These are phyloP conservation scores for Ceratobasidium sp. DNA, from an alignment of 1,284 basidiomycete species.

Conservation along the genomic window DNA sequence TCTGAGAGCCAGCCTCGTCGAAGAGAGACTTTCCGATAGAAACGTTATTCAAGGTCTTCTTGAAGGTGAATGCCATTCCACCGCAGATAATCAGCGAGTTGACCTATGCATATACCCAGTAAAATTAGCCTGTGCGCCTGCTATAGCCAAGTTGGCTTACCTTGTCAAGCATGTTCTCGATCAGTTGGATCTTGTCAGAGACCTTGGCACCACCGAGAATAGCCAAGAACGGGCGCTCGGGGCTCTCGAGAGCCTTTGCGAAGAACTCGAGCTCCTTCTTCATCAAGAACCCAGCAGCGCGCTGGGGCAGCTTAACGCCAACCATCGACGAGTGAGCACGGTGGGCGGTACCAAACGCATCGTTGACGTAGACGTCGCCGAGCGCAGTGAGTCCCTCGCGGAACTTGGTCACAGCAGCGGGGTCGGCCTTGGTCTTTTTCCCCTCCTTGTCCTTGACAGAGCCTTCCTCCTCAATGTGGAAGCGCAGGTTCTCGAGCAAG, in stretches of 20 bases:
- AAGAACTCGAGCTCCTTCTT: constrained; percentile 99
- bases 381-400: constrained; percentile 88
- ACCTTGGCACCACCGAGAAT: constrained; percentile 99
- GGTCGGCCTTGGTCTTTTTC: constrained; percentile 92
- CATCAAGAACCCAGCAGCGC: constrained; percentile 95
- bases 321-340: constrained; percentile 99
- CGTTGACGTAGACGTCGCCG: constrained; percentile 98
- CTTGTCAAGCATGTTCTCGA: constrained; percentile 99
- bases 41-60: constrained; percentile 90
- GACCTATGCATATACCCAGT: constrained; percentile 64
- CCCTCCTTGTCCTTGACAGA: constrained; percentile 92
- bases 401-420: constrained; percentile 84
- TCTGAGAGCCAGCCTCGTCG: constrained; percentile 89
- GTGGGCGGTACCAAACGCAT: constrained; percentile 98
- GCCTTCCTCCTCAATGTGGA: constrained; percentile 99
- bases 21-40: constrained; percentile 96
- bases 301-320: constrained; percentile 91
- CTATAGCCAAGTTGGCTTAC: constrained; percentile 54
- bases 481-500: constrained; percentile 96
- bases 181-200: constrained; percentile 98
- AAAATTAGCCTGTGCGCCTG: background rate
- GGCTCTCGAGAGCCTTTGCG: constrained; percentile 95
- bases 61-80: constrained; percentile 99
- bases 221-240: constrained; percentile 95
- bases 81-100: constrained; percentile 97